phyloP scores from a whole-genome alignment of 2,329 filamentous ascomycete genomes.

The Colletotrichum lindemuthianum region DNA sequence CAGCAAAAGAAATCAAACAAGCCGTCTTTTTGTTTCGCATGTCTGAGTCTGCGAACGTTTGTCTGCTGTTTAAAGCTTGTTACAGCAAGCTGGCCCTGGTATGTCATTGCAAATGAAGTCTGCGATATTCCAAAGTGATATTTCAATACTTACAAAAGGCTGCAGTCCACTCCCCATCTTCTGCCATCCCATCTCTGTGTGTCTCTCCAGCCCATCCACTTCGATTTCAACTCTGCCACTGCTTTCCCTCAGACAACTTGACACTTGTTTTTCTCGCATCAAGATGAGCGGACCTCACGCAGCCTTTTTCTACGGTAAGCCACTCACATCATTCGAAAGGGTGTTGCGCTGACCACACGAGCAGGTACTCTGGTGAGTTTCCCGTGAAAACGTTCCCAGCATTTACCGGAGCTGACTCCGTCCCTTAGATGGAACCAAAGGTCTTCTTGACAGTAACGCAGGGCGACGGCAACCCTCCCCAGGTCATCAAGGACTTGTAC shows the following conservation, averaged over 20 bases:
- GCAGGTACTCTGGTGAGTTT: slow-evolving; percentile 49
- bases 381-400: background rate
- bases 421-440: slow-evolving; percentile 76
- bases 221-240: background rate
- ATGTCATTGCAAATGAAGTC: no score
- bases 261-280: background rate
- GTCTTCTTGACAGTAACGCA: slow-evolving; percentile 90
- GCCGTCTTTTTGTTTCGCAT: no score
- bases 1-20: no score
- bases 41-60: no score
- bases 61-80: no score
- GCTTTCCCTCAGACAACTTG: background rate
- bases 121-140: no score
- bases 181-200: background rate
- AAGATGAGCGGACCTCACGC: slow-evolving; percentile 55
- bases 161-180: no score
- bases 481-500: slow-evolving; percentile 65
- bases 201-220: background rate
- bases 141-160: no score
- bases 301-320: slow-evolving; percentile 68
- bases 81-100: no score
- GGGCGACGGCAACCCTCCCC: slow-evolving; percentile 59
- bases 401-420: slow-evolving; percentile 36
- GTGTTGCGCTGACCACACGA: slow-evolving; percentile 1
- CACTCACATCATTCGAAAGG: background rate